These are phyloP conservation scores for Aspergillus pseudoterreus DNA, from an alignment of 2,329 filamentous ascomycete genomes.

Conservation along the genomic window DNA sequence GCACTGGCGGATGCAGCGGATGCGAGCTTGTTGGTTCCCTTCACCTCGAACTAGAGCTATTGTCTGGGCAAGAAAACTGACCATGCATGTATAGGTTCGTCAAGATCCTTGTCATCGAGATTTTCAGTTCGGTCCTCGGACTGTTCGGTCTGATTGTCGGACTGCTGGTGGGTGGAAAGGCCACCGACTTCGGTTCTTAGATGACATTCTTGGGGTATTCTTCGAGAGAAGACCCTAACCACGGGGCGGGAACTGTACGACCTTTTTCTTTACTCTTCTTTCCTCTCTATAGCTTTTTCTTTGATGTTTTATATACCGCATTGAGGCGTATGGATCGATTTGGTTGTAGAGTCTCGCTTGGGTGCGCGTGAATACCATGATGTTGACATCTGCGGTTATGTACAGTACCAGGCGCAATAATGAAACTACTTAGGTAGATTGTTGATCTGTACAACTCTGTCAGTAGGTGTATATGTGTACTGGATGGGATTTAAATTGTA, in stretches of 20 bases:
- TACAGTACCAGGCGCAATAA: conserved; percentile 24
- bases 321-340: conserved; percentile 36
- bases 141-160: conserved; percentile 96
- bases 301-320: conserved; percentile 34
- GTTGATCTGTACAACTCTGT: neutral
- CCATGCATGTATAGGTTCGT: conserved; percentile 66
- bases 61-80: neutral
- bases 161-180: conserved; percentile 80
- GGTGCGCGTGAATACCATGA: conserved; percentile 24
- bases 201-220: conserved; percentile 2
- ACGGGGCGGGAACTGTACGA: conserved; percentile 18
- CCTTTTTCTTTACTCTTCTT: conserved; percentile 4
- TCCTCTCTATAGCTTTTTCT: conserved; percentile 11
- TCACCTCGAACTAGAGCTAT: neutral
- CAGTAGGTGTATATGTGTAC: neutral
- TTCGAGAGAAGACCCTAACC: conserved; percentile 14
- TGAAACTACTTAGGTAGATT: conserved; percentile 7
- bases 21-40: conserved; percentile 67
- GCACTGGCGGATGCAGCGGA: conserved; percentile 95
- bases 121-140: conserved; percentile 96
- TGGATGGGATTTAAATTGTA: no score
- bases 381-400: conserved; percentile 7
- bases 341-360: conserved; percentile 23
- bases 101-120: conserved; percentile 98
- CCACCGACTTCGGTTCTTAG: conserved; percentile 60